phyloP scores from a whole-genome alignment of 805 yeast genomes.

The Clavispora santaluciae region DNA sequence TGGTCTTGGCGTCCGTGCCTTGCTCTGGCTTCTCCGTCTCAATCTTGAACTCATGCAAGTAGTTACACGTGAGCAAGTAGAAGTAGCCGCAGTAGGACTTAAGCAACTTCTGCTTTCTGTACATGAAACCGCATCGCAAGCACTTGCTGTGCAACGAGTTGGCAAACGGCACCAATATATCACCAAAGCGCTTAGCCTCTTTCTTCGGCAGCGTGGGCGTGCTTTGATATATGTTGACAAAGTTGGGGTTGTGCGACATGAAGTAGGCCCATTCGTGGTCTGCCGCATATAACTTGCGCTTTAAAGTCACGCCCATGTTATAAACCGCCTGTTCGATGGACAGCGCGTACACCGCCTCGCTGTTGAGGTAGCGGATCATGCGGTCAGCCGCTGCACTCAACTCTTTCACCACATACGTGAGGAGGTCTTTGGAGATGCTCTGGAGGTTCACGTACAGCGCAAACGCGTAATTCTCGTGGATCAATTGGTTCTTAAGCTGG shows the following conservation, averaged over 20 bases:
- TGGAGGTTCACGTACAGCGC: conserved; percentile 40
- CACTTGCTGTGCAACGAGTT: conserved; percentile 36
- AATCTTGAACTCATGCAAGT: conserved; percentile 38
- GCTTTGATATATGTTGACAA: conserved; percentile 19
- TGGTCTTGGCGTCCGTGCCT: conserved; percentile 6
- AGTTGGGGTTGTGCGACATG: conserved; percentile 27
- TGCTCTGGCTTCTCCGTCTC: conserved; percentile 14
- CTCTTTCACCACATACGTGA: conserved; percentile 35
- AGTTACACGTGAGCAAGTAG: conserved; percentile 39
- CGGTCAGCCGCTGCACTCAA: conserved; percentile 28
- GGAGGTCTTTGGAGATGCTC: conserved; percentile 35
- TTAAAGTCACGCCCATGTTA: conserved; percentile 23
- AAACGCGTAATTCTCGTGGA: conserved; percentile 38
- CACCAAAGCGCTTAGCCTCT: conserved; percentile 18
- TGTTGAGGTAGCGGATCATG: conserved; percentile 25
- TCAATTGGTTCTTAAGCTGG: conserved; percentile 36
- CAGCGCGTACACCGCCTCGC: conserved; percentile 19
- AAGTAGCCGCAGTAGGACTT: conserved; percentile 35
- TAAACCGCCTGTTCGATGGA: conserved; percentile 12
- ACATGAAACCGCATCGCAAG: conserved; percentile 36
- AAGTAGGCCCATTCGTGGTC: conserved; percentile 36
- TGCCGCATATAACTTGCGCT: conserved; percentile 21
- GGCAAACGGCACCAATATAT: conserved; percentile 29
- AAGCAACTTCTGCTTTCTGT: conserved; percentile 37
- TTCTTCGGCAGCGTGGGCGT: conserved; percentile 14